Evolutionary conservation across 192 early-diverging fungal genomes (phyloP).

Genomic region (Linnemannia elongata): DNA sequence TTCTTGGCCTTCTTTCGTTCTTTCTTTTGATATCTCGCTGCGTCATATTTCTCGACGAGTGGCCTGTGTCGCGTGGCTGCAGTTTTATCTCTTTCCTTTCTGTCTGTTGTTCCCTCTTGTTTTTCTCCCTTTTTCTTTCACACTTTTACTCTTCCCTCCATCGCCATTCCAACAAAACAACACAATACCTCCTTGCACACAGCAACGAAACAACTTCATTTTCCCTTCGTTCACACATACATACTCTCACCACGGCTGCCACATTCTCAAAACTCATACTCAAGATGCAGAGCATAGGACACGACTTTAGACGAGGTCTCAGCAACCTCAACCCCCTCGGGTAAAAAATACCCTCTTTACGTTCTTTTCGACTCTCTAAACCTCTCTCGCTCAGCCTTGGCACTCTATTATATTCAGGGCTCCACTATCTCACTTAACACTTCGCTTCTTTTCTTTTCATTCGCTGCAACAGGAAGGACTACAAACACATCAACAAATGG

Average conservation of each 20-base stretch:
- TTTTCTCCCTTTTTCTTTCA: not conserved
- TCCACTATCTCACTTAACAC: not conserved
- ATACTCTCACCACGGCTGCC: not conserved
- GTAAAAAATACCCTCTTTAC: constrained; percentile 1
- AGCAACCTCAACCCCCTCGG: constrained; percentile 57
- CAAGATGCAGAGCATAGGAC: constrained; percentile 53
- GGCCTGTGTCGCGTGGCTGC: not conserved
- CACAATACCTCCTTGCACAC: not conserved
- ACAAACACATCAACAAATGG: constrained; percentile 54
- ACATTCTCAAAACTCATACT: not conserved
- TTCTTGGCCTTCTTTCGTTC: not conserved
- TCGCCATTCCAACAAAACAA: too few species aligned
- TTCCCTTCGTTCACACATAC: not conserved
- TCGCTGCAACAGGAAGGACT: constrained; percentile 35
- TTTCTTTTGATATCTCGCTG: not conserved
- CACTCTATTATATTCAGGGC: not conserved
- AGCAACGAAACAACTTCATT: not conserved
- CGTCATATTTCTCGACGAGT: not conserved
- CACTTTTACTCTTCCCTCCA: not conserved
- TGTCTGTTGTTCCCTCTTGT: not conserved
- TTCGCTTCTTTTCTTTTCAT: not conserved
- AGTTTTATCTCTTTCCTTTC: too few species aligned
- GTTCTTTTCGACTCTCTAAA: not conserved
- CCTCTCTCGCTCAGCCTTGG: not conserved
- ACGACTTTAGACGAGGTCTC: constrained; percentile 50